A percentile compares a stretch with the other conserved stretches of the same genome.
phyloP scores from a whole-genome alignment of 2,329 filamentous ascomycete genomes.

The Apiospora malaysiana region DNA sequence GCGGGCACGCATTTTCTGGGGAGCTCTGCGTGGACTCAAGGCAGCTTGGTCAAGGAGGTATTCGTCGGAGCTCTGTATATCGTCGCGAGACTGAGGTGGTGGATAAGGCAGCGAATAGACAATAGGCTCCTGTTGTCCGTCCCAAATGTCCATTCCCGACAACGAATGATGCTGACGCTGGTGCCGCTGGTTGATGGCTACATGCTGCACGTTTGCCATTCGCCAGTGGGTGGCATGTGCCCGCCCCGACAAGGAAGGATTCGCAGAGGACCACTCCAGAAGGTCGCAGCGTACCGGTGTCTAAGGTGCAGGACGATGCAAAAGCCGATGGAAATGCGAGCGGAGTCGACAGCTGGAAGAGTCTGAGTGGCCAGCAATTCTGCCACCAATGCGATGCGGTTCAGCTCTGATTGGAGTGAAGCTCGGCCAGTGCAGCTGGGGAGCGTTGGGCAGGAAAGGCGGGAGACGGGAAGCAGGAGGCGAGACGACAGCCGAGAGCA shows the following conservation, averaged over 20 bases:
- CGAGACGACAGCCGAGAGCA: conserved; percentile 1
- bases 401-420: conserved; percentile 38
- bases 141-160: conserved; percentile 40
- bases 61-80: conserved; percentile 42
- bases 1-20: conserved; percentile 36
- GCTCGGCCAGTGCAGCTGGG: conserved; percentile 35
- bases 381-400: conserved; percentile 29
- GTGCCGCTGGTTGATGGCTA: conserved; percentile 36
- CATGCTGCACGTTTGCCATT: conserved; percentile 40
- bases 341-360: conserved; percentile 41
- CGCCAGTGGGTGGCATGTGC: conserved; percentile 33
- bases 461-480: neutral
- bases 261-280: conserved; percentile 34
- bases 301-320: conserved; percentile 34
- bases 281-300: conserved; percentile 12
- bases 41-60: conserved; percentile 34
- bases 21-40: conserved; percentile 34
- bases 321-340: conserved; percentile 35
- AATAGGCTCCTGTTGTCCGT: conserved; percentile 33
- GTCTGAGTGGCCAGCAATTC: conserved; percentile 40
- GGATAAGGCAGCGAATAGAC: conserved; percentile 45
- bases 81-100: conserved; percentile 37
- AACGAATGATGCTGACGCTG: conserved; percentile 37
- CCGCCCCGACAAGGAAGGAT: conserved; percentile 37
- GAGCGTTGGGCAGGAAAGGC: conserved; percentile 21